Conservation (phyloP, 2,329 filamentous ascomycete genomes). For the Harringtonia lauricola region DNA sequence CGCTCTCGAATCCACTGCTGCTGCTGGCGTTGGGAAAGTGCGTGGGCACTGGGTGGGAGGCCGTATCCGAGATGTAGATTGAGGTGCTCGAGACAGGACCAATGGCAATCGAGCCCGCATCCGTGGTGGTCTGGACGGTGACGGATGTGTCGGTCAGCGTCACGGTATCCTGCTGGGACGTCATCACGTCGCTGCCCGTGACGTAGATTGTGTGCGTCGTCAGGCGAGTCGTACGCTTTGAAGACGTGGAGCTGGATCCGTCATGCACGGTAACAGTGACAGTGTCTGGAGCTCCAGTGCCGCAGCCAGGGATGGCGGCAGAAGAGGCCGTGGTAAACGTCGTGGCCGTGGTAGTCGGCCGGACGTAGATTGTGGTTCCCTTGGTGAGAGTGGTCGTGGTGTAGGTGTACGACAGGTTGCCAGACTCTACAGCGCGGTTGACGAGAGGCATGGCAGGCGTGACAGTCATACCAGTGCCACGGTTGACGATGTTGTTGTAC, state of each 20-base stretch:
- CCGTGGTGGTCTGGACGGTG: neutral
- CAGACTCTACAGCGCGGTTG: constrained; percentile 4
- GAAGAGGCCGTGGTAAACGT: neutral
- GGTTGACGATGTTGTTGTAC: constrained; percentile 8
- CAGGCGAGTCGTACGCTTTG: constrained; percentile 1
- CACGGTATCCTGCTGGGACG: neutral
- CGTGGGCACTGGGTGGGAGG: neutral
- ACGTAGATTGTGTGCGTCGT: constrained; percentile 7
- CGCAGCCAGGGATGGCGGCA: neutral
- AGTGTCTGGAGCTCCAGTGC: neutral
- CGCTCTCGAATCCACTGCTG: neutral
- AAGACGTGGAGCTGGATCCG: neutral
- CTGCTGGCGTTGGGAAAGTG: constrained; percentile 4
- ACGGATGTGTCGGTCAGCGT: constrained; percentile 5
- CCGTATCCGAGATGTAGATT: neutral
- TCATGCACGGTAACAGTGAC: constrained; percentile 4
- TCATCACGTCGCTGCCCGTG: constrained; percentile 4
- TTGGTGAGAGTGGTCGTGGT: constrained; percentile 11
- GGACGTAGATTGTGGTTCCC: constrained; percentile 7
- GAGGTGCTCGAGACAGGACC: too few relatives aligned
- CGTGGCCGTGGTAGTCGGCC: constrained; percentile 8
- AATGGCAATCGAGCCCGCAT: too few relatives aligned
- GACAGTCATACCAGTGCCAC: constrained; percentile 3
- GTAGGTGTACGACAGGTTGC: constrained; percentile 18
- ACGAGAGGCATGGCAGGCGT: constrained; percentile 8